These are phyloP conservation scores for Nakazawaea laoshanensis DNA, from an alignment of 805 yeast genomes.

Conservation along the genomic window DNA sequence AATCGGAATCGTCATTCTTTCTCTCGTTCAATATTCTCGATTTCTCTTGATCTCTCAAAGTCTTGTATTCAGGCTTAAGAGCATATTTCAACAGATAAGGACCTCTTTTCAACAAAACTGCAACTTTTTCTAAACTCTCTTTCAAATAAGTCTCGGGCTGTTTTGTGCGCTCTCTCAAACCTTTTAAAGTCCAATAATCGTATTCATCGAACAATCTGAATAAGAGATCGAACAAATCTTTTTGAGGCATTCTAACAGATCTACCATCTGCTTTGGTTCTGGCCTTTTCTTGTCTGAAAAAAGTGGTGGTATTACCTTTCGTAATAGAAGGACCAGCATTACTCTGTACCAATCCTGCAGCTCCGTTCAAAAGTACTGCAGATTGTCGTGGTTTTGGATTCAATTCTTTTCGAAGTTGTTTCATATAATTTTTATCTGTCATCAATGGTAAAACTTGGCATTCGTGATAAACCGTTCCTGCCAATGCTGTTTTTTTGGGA, in stretches of 20 bases:
- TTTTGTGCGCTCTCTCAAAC: slow-evolving; percentile 81
- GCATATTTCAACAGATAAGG: slow-evolving; percentile 92
- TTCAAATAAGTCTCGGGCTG: slow-evolving; percentile 93
- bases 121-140: slow-evolving; percentile 85
- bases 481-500: slow-evolving; percentile 77
- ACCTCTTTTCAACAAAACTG: slow-evolving; percentile 84
- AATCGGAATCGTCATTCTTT: slow-evolving; percentile 59
- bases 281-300: slow-evolving; percentile 49
- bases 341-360: slow-evolving; percentile 83
- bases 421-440: slow-evolving; percentile 47
- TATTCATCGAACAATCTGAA: slow-evolving; percentile 89
- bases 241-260: slow-evolving; percentile 90
- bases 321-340: slow-evolving; percentile 79
- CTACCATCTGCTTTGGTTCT: slow-evolving; percentile 56
- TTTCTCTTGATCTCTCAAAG: slow-evolving; percentile 68
- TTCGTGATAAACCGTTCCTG: slow-evolving; percentile 88
- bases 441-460: slow-evolving; percentile 81
- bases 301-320: slow-evolving; percentile 57
- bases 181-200: slow-evolving; percentile 95
- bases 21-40: slow-evolving; percentile 37
- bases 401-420: slow-evolving; percentile 47
- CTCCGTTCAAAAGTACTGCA: slow-evolving; percentile 65
- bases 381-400: slow-evolving; percentile 52
- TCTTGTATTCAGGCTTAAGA: slow-evolving; percentile 82
- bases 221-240: slow-evolving; percentile 79